Evolutionary conservation across 2,329 filamentous ascomycete genomes (phyloP).

Genomic region (Alternaria metachromatica): DNA sequence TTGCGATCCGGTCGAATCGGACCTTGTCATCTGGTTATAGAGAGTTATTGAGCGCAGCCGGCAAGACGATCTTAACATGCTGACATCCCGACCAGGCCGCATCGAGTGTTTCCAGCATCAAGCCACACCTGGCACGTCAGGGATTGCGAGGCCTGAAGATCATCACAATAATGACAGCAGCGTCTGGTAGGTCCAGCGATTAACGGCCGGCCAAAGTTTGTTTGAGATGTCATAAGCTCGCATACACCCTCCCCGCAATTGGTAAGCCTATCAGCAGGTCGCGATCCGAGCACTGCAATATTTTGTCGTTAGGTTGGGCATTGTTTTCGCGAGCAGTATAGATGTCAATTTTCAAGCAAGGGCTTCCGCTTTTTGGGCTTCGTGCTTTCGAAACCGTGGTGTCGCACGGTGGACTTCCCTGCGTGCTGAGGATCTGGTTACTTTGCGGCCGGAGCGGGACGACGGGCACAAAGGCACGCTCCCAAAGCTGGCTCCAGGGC

Average conservation of each 20-base stretch:
- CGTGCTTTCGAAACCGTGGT: neutral
- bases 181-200: constrained; percentile 26
- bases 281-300: constrained; percentile 13
- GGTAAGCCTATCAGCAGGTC: constrained; percentile 39
- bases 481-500: constrained; percentile 38
- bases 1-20: constrained; percentile 8
- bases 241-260: constrained; percentile 36
- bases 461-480: constrained; percentile 42
- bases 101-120: constrained; percentile 39
- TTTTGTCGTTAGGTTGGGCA: constrained; percentile 8
- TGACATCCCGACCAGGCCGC: constrained; percentile 21
- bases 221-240: constrained; percentile 29
- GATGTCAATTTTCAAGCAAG: neutral
- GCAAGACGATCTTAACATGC: constrained; percentile 14
- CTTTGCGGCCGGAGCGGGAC: constrained; percentile 42
- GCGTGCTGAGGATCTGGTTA: constrained; percentile 25
- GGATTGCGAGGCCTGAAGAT: constrained; percentile 37
- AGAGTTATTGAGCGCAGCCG: constrained; percentile 7
- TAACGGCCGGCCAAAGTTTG: constrained; percentile 42
- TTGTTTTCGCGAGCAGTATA: constrained; percentile 4
- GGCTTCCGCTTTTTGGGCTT: neutral
- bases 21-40: constrained; percentile 6
- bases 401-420: constrained; percentile 4
- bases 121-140: constrained; percentile 35
- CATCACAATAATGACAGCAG: constrained; percentile 31